Evolutionary conservation across 306 rosid genomes (phyloP), one percentile per base, ranked within the genome.

Genomic region (Cotoneaster glaucophyllus): DNA sequence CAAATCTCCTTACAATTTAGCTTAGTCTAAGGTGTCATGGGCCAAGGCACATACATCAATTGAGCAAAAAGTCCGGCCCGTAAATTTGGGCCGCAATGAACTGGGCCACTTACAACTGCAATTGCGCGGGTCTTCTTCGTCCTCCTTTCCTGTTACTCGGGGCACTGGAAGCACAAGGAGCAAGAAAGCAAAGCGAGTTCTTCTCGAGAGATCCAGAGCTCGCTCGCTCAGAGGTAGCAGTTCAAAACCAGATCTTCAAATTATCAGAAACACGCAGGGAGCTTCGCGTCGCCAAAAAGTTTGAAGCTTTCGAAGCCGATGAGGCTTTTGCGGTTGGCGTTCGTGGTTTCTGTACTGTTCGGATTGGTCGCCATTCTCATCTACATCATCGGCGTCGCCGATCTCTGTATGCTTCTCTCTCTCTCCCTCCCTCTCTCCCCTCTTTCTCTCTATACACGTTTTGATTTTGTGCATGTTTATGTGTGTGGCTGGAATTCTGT

Each of bases 321-420:
- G 92, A 85, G 77, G 86, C 83, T 86, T 56, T 78, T 84, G 79
- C 85, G 65, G 74, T 64, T 85, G 45, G 82, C 71, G 5, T 88
- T 88, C 26, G 25, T 82, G 12, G 65, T 84, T 50, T 81, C 88
- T 69, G 67, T 86, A 74, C 85, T 81, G 17, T 88, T 85, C 67
- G 92, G 92, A 8, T 74, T 84, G 39, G 75, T 79, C n/a, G 89
- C 85, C 67, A 79, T 88, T 62, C 61, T 82, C 82, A 78, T 88
- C 82, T 88, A 85, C 85, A 80, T 88, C 71, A 79, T 73, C 26
- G 88, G 86, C 22, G 84, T 88, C 69, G 74, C 90, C 34, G 73
- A 71, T 64, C 78, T 88, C 71, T 71, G 89, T 88, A 81, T 29
- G 82, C 65, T 6, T 67, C 3, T 77, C 68, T 44, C 45, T 75